These are phyloP conservation scores for Cutaneotrichosporon cavernicola DNA, from an alignment of 1,284 basidiomycete species.

Conservation along the genomic window DNA sequence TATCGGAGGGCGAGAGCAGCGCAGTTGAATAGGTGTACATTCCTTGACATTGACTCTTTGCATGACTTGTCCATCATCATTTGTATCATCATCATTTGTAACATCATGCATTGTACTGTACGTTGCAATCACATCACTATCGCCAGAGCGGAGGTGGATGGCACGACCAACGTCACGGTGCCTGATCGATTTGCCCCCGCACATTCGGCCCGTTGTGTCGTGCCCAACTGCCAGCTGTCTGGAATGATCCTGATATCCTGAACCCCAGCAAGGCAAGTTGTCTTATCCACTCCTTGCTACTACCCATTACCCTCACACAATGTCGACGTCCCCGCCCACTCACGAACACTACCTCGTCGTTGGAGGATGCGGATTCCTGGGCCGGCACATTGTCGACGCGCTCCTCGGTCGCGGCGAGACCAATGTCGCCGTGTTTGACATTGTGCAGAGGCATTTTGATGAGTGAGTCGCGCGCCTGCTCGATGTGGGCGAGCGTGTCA, in stretches of 20 bases:
- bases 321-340: slow-evolving; percentile 27
- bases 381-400: slow-evolving; percentile 81
- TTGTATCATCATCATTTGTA: slow-evolving; percentile 3
- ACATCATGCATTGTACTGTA: not conserved
- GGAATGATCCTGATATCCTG: too few species aligned
- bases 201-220: slow-evolving; percentile 2
- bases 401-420: slow-evolving; percentile 73
- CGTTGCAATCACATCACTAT: not conserved
- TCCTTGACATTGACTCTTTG: not conserved
- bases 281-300: not conserved
- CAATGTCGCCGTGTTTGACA: slow-evolving; percentile 77
- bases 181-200: not conserved
- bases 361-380: slow-evolving; percentile 88
- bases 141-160: not conserved
- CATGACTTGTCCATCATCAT: not conserved
- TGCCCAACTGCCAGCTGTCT: not conserved
- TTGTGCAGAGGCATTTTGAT: slow-evolving; percentile 76
- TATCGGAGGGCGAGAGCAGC: not conserved
- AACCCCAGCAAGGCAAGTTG: not conserved
- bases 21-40: not conserved
- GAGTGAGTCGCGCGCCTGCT: slow-evolving; percentile 49
- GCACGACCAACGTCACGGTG: slow-evolving; percentile 1
- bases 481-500: not conserved
- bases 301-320: not conserved
- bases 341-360: slow-evolving; percentile 64